A percentile compares a stretch with the other conserved stretches of the same genome.
Conservation (phyloP, 2,329 filamentous ascomycete genomes). For the Geosmithia flava region DNA sequence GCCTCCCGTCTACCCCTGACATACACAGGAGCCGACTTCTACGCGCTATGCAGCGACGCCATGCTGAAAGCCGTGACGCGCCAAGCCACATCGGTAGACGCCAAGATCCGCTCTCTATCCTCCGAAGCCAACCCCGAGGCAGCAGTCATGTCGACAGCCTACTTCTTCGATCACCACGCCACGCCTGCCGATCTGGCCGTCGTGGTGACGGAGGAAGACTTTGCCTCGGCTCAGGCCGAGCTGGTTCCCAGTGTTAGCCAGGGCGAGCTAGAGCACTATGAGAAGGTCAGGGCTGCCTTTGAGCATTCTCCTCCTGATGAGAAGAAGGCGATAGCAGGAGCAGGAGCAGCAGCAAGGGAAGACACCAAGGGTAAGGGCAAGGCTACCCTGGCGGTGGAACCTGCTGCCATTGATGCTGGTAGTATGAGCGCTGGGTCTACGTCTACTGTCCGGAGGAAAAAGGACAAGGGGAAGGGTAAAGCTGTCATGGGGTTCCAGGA, state of each 20-base stretch:
- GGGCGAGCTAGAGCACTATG: constrained; percentile 86
- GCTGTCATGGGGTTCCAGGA: constrained; percentile 37
- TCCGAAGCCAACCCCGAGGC: constrained; percentile 14
- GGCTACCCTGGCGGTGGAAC: constrained; percentile 17
- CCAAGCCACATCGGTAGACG: constrained; percentile 72
- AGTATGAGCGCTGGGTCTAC: not conserved
- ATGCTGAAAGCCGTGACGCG: constrained; percentile 98
- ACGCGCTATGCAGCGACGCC: constrained; percentile 91
- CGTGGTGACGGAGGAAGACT: constrained; percentile 81
- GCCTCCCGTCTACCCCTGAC: constrained; percentile 78
- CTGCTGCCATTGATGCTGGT: constrained; percentile 15
- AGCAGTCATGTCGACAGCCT: constrained; percentile 60
- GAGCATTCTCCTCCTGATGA: constrained; percentile 44
- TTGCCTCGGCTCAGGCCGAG: constrained; percentile 42
- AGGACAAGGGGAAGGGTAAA: constrained; percentile 23
- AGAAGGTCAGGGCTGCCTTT: constrained; percentile 69
- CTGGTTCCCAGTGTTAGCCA: constrained; percentile 88
- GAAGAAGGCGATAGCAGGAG: constrained; percentile 29
- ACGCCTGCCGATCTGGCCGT: constrained; percentile 74
- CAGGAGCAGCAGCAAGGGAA: constrained; percentile 19
- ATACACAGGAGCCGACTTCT: constrained; percentile 95
- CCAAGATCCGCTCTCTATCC: constrained; percentile 65
- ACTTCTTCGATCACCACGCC: constrained; percentile 91
- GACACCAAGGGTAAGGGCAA: constrained; percentile 18
- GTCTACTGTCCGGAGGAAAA: too few relatives aligned